phyloP scores from a whole-genome alignment of 257 asterid genomes.

The Jacaranda mimosifolia region DNA sequence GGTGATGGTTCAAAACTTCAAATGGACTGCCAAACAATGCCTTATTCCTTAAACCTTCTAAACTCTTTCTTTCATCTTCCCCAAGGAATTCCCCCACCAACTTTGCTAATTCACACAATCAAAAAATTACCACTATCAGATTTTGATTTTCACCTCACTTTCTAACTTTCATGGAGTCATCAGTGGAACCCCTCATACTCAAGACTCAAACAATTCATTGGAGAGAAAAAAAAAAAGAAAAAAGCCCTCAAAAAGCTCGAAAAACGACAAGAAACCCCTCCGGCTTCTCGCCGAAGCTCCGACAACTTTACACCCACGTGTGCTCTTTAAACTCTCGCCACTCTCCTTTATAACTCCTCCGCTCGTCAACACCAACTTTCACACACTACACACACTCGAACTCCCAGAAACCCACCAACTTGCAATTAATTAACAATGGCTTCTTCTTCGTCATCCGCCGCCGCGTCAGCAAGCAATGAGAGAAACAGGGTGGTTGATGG shows the following conservation, averaged over 20 bases:
- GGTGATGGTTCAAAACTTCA: no score
- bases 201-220: conserved; percentile 5
- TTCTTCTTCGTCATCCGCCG: conserved; percentile 28
- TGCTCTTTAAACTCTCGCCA: conserved; percentile 9
- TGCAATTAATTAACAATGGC: conserved; percentile 26
- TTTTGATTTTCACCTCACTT: conserved; percentile 12
- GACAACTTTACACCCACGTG: conserved; percentile 29
- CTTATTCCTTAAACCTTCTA: no score
- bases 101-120: conserved; percentile 17
- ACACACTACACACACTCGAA: conserved; percentile 23
- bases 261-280: conserved; percentile 36
- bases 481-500: conserved; percentile 18
- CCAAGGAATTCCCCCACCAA: background rate
- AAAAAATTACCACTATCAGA: conserved; percentile 6
- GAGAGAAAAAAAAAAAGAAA: background rate
- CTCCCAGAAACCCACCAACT: background rate
- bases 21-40: no score
- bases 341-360: conserved; percentile 39
- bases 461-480: conserved; percentile 8
- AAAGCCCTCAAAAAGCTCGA: background rate
- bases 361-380: conserved; percentile 24
- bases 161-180: conserved; percentile 15
- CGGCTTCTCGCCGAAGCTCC: conserved; percentile 42
- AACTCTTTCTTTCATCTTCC: background rate
- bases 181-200: conserved; percentile 22